These are phyloP conservation scores for Sextonia rubra DNA, from an alignment of 164 flowering plant genomes.

Conservation along the genomic window DNA sequence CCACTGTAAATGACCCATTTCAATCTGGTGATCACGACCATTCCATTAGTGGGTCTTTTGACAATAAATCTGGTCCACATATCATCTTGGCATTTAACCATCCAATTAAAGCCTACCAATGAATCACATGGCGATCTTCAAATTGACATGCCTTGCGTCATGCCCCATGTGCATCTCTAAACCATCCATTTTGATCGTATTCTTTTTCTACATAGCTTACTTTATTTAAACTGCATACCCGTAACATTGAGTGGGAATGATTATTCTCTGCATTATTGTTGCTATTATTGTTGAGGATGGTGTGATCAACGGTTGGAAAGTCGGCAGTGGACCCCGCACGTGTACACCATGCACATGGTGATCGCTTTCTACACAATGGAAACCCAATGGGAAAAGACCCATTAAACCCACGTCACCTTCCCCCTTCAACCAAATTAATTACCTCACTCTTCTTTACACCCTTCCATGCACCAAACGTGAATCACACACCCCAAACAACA, in stretches of 20 bases:
- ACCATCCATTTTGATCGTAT: background rate
- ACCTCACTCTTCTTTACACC: constrained; percentile 9
- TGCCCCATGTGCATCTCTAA: background rate
- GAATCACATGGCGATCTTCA: no score
- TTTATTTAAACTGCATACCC: background rate
- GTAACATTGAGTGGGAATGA: background rate
- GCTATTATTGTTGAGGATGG: background rate
- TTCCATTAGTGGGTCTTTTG: no score
- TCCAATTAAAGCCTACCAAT: no score
- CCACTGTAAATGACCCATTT: no score
- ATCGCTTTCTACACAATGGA: constrained; percentile 1
- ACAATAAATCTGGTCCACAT: no score
- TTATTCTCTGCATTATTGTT: background rate
- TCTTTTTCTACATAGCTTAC: background rate
- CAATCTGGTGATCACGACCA: no score
- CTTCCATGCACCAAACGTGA: constrained; percentile 20
- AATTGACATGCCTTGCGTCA: background rate
- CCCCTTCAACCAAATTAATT: constrained; percentile 7
- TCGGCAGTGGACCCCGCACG: background rate
- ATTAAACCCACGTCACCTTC: background rate
- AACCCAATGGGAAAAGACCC: no score
- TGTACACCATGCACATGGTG: constrained; percentile 9
- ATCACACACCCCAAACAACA: background rate
- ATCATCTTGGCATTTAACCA: no score
- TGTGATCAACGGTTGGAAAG: background rate